Evolutionary conservation across 2,329 filamentous ascomycete genomes (phyloP).

Genomic region (Nemania abortiva): DNA sequence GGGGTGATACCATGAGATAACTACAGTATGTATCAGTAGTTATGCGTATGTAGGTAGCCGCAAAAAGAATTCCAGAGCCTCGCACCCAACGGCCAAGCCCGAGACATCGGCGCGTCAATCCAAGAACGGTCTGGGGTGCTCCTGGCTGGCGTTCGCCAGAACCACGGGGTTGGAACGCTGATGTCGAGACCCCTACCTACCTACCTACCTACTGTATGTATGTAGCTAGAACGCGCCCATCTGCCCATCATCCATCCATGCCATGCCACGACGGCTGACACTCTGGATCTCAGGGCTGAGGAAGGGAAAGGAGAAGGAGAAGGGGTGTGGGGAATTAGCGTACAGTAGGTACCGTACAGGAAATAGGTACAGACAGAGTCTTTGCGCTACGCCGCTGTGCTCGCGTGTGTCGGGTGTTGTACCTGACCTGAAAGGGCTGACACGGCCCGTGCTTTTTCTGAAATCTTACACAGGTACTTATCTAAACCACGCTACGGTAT

Average conservation of each 20-base stretch:
- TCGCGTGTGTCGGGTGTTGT: background rate
- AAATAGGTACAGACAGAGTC: background rate
- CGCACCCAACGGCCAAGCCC: background rate
- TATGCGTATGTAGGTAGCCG: background rate
- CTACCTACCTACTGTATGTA: no score
- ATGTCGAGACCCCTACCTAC: background rate
- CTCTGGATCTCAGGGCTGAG: constrained; percentile 5
- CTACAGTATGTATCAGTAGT: no score
- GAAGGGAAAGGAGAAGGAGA: background rate
- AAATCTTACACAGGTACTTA: background rate
- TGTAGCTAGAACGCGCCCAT: constrained; percentile 17
- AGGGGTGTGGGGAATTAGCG: constrained; percentile 1
- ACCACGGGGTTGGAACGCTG: constrained; percentile 26
- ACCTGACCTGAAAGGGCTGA: constrained; percentile 25
- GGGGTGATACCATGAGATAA: background rate
- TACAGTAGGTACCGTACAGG: background rate
- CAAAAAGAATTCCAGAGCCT: constrained; percentile 1
- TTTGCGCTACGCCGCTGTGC: background rate
- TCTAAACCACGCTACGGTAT: background rate
- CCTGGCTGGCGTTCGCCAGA: constrained; percentile 27
- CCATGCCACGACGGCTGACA: constrained; percentile 15
- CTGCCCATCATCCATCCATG: constrained; percentile 14
- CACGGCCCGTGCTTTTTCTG: constrained; percentile 1
- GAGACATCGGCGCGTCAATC: background rate
- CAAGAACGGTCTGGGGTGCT: constrained; percentile 24